phyloP scores from a whole-genome alignment of 306 rosid genomes.

The Bauhinia variegata region DNA sequence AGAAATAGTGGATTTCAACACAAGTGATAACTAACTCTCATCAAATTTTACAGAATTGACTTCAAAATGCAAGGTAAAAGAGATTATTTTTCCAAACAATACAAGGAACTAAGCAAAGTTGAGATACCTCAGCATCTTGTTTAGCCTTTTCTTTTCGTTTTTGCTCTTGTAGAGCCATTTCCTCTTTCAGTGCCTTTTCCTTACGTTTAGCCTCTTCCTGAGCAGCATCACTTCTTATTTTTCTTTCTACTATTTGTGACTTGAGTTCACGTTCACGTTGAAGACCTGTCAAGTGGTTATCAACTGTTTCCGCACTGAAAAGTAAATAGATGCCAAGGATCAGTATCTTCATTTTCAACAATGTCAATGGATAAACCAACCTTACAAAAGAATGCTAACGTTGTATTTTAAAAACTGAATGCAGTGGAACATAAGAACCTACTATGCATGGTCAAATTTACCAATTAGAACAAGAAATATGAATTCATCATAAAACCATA shows the following conservation, averaged over 20 bases:
- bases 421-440: constrained; percentile 9
- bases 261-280: constrained; percentile 77
- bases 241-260: constrained; percentile 93
- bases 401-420: neutral
- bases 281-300: constrained; percentile 85
- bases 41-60: constrained; percentile 12
- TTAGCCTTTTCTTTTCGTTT: constrained; percentile 79
- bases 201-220: constrained; percentile 86
- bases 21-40: constrained; percentile 26
- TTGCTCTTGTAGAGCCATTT: constrained; percentile 53
- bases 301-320: constrained; percentile 86
- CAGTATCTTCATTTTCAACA: constrained; percentile 30
- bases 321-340: constrained; percentile 30
- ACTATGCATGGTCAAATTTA: neutral
- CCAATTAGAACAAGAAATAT: constrained; percentile 29
- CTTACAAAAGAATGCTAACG: neutral
- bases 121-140: constrained; percentile 78
- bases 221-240: constrained; percentile 86
- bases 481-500: too few relatives aligned
- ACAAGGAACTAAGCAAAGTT: constrained; percentile 21
- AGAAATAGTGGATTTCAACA: constrained; percentile 10
- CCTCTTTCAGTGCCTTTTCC: constrained; percentile 53
- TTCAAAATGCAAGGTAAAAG: constrained; percentile 24
- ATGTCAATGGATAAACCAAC: constrained; percentile 8
- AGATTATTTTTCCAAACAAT: constrained; percentile 11